Conservation (phyloP, 768 basidiomycete species). For the Termitomyces titanicus region DNA sequence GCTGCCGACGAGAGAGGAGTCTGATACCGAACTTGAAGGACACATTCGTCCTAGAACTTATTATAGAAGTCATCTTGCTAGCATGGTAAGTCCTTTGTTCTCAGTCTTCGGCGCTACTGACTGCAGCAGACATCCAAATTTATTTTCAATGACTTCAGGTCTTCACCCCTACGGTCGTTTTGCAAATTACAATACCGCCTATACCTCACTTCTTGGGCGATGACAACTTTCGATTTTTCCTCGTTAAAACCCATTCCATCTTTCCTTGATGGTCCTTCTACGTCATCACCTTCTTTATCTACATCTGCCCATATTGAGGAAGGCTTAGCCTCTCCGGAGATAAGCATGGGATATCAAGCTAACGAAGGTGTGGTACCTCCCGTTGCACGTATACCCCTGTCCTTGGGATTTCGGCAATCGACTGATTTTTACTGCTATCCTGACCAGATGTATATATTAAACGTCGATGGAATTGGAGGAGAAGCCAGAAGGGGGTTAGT, state of each 20-base stretch:
- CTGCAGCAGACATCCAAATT: neutral
- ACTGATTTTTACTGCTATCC: neutral
- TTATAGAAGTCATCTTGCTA: neutral
- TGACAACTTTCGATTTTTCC: neutral
- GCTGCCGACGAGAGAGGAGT: constrained; percentile 41
- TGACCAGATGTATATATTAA: neutral
- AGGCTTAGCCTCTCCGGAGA: neutral
- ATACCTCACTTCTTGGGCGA: neutral
- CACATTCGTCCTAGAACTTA: neutral
- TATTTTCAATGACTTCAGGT: neutral
- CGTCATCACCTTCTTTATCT: neutral
- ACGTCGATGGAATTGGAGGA: neutral
- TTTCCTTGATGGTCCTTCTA: neutral
- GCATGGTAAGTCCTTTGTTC: neutral
- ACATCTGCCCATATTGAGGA: neutral
- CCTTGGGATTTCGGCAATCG: neutral
- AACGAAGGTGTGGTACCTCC: neutral
- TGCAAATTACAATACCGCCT: neutral
- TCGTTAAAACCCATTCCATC: neutral
- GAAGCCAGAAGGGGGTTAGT: neutral
- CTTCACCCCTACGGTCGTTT: neutral
- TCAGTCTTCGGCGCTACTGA: neutral
- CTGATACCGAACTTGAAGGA: constrained; percentile 34
- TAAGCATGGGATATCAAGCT: neutral
- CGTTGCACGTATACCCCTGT: neutral